Conservation (phyloP, 1,284 basidiomycete genomes). For the Leccinum subrobustum region DNA sequence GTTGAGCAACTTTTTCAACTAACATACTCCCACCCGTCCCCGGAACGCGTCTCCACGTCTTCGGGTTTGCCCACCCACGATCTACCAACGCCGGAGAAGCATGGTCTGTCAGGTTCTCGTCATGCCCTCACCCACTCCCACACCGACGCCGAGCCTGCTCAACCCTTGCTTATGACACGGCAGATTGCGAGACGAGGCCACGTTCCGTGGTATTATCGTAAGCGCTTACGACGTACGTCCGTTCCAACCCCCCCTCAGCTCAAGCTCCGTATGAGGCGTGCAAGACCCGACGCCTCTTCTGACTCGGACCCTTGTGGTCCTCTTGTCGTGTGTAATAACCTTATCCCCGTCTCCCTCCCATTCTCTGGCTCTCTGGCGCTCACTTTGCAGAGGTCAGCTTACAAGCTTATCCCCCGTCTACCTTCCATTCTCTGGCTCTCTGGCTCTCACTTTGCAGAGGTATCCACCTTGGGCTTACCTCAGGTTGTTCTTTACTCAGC, state of each 20-base stretch:
- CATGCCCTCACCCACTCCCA: neutral
- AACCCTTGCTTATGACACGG: neutral
- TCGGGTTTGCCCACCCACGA: neutral
- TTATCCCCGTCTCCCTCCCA: neutral
- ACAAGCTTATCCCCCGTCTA: neutral
- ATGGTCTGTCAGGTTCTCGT: neutral
- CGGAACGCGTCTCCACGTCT: neutral
- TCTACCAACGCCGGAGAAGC: neutral
- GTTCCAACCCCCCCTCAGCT: neutral
- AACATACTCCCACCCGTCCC: neutral
- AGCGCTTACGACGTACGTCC: neutral
- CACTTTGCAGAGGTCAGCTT: neutral
- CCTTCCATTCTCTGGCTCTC: neutral
- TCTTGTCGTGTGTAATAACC: neutral
- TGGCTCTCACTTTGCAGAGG: neutral
- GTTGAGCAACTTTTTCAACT: neutral
- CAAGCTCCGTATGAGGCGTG: neutral
- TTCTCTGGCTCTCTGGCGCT: neutral
- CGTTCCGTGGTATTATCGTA: neutral
- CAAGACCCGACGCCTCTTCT: neutral
- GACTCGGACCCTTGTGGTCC: neutral
- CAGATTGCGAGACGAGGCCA: neutral
- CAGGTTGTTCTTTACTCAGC: too few species aligned
- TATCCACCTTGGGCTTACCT: too few species aligned
- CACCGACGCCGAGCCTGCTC: neutral